Conservation (phyloP, 768 basidiomycete genomes). For the Mycena metata region DNA sequence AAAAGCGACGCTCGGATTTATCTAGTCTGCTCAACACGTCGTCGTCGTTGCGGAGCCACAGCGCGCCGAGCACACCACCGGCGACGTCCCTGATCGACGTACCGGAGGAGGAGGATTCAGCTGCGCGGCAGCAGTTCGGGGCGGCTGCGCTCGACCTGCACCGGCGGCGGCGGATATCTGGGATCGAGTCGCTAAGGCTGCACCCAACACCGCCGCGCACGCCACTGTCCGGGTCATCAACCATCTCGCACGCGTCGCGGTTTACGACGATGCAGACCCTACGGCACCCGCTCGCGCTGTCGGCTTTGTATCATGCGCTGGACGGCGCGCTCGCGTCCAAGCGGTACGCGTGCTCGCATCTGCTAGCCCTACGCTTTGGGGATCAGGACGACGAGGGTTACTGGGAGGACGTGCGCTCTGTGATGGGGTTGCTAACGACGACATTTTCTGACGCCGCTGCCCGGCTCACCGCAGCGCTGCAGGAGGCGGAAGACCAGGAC, state of each 20-base stretch:
- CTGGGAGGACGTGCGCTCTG: constrained; percentile 87
- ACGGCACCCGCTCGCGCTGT: constrained; percentile 77
- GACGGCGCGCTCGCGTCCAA: constrained; percentile 79
- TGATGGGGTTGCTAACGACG: constrained; percentile 78
- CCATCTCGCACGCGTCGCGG: constrained; percentile 64
- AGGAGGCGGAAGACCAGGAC: constrained; percentile 67
- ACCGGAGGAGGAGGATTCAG: constrained; percentile 51
- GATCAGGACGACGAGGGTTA: constrained; percentile 82
- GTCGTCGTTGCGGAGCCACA: constrained; percentile 48
- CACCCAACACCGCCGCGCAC: constrained; percentile 45
- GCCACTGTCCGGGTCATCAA: constrained; percentile 47
- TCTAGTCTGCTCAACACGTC: constrained; percentile 57
- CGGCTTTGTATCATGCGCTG: constrained; percentile 70
- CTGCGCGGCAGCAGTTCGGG: constrained; percentile 62
- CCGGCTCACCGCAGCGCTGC: constrained; percentile 72
- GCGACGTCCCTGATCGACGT: constrained; percentile 39
- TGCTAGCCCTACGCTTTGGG: constrained; percentile 81
- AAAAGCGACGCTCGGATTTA: constrained; percentile 70
- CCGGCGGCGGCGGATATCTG: constrained; percentile 64
- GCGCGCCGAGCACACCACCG: constrained; percentile 52
- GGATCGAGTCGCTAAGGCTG: constrained; percentile 63
- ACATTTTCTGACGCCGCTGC: constrained; percentile 76
- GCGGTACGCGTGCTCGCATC: constrained; percentile 83
- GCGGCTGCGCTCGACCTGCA: constrained; percentile 72
- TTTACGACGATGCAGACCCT: constrained; percentile 73